Evolutionary conservation across 2,329 filamentous ascomycete genomes (phyloP).

Genomic region (Penicillium sp.): DNA sequence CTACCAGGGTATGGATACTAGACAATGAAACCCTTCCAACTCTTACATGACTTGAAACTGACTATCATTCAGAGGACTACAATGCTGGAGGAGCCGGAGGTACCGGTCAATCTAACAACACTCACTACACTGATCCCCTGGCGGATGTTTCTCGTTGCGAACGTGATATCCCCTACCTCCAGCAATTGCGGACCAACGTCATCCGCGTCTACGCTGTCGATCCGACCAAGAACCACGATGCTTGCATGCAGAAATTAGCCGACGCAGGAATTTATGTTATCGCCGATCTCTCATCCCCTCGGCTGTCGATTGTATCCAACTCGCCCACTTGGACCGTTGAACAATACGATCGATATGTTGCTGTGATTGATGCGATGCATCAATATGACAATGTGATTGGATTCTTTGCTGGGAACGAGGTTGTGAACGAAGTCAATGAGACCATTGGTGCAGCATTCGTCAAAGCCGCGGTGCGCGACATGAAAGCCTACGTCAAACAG

Average conservation of each 20-base stretch:
- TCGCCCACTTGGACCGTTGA: slow-evolving; percentile 72
- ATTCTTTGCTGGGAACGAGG: slow-evolving; percentile 97
- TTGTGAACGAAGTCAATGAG: slow-evolving; percentile 74
- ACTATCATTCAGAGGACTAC: slow-evolving; percentile 1
- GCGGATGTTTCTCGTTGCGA: slow-evolving; percentile 66
- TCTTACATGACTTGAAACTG: background rate
- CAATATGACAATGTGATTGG: slow-evolving; percentile 86
- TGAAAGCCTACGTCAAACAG: slow-evolving; percentile 82
- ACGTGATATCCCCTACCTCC: slow-evolving; percentile 78
- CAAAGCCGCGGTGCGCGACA: slow-evolving; percentile 93
- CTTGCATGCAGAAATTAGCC: slow-evolving; percentile 78
- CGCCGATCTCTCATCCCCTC: slow-evolving; percentile 80
- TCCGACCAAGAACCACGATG: slow-evolving; percentile 69
- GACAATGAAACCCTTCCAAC: too few species aligned
- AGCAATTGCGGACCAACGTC: slow-evolving; percentile 77
- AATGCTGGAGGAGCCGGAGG: background rate
- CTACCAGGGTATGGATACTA: slow-evolving; percentile 1
- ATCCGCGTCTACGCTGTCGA: slow-evolving; percentile 93
- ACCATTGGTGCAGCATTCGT: slow-evolving; percentile 90
- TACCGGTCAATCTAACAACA: slow-evolving; percentile 36
- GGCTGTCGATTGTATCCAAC: slow-evolving; percentile 78
- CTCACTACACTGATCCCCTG: slow-evolving; percentile 75
- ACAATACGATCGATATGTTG: slow-evolving; percentile 75
- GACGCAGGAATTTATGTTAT: slow-evolving; percentile 90
- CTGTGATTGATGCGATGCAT: slow-evolving; percentile 73